Conservation (phyloP, 2,329 filamentous ascomycete genomes). For the Cladosporium sp. region DNA sequence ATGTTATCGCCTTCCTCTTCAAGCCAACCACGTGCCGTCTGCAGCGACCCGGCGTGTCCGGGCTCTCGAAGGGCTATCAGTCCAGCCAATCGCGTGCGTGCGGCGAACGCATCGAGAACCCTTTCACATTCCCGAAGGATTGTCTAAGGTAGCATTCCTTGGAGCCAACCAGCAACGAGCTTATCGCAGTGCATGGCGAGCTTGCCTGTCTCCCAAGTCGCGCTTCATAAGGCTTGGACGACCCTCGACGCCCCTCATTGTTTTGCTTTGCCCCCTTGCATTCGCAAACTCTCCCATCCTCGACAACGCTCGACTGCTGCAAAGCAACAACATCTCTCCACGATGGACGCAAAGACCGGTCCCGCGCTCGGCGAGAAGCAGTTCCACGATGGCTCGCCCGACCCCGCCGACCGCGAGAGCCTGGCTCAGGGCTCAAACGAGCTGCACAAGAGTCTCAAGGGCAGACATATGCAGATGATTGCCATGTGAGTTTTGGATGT, state of each 20-base stretch:
- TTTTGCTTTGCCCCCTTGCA: background rate
- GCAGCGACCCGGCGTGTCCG: background rate
- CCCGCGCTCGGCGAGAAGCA: conserved; percentile 16
- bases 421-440: background rate
- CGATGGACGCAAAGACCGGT: conserved; percentile 1
- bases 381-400: conserved; percentile 9
- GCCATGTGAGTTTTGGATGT: conserved; percentile 27
- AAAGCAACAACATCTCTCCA: background rate
- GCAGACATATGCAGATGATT: conserved; percentile 41
- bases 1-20: conserved; percentile 7
- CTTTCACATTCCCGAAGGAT: background rate
- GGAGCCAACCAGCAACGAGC: conserved; percentile 6
- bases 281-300: background rate
- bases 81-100: background rate
- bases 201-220: background rate
- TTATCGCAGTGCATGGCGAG: conserved; percentile 12
- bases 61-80: background rate
- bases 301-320: background rate
- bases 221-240: conserved; percentile 10
- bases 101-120: background rate
- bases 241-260: background rate
- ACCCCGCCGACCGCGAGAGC: conserved; percentile 2
- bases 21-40: conserved; percentile 7
- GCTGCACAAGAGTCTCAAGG: conserved; percentile 33
- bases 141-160: conserved; percentile 5